These are phyloP conservation scores for Centaurea solstitialis DNA, from an alignment of 129 eudicot genomes.

Conservation along the genomic window DNA sequence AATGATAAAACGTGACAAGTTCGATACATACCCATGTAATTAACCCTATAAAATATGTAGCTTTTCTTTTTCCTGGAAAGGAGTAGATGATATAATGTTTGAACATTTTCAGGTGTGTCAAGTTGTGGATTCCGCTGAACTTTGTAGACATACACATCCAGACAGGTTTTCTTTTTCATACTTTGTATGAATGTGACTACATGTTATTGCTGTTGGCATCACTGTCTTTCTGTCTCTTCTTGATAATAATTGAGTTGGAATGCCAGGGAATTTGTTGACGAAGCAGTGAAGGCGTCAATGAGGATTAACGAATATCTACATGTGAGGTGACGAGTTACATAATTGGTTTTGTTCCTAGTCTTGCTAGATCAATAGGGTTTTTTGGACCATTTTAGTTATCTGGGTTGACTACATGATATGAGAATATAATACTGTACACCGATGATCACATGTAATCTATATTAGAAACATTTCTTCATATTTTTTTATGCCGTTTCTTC, in stretches of 20 bases:
- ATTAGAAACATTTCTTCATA: neutral
- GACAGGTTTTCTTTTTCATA: conserved; percentile 57
- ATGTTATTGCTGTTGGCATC: neutral
- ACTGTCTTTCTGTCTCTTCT: neutral
- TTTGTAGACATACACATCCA: conserved; percentile 95
- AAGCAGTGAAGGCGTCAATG: conserved; percentile 76
- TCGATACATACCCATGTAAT: too few species aligned
- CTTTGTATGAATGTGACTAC: neutral
- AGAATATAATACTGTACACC: neutral
- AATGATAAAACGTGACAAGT: too few species aligned
- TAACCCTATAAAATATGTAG: too few species aligned
- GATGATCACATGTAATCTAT: neutral
- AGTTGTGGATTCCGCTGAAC: conserved; percentile 89
- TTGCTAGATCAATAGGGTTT: neutral
- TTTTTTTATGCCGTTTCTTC: neutral
- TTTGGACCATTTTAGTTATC: neutral
- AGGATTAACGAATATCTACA: conserved; percentile 86
- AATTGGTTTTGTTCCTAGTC: conserved; percentile 1
- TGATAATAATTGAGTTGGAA: conserved; percentile 10
- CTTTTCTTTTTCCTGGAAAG: neutral
- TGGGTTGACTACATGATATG: neutral
- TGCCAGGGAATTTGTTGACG: conserved; percentile 78
- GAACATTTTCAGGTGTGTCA: conserved; percentile 67
- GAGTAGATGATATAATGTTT: neutral
- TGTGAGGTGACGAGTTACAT: conserved; percentile 84